These are phyloP conservation scores for Echria macrotheca DNA, from an alignment of 495 filamentous ascomycete genomes.

Conservation along the genomic window DNA sequence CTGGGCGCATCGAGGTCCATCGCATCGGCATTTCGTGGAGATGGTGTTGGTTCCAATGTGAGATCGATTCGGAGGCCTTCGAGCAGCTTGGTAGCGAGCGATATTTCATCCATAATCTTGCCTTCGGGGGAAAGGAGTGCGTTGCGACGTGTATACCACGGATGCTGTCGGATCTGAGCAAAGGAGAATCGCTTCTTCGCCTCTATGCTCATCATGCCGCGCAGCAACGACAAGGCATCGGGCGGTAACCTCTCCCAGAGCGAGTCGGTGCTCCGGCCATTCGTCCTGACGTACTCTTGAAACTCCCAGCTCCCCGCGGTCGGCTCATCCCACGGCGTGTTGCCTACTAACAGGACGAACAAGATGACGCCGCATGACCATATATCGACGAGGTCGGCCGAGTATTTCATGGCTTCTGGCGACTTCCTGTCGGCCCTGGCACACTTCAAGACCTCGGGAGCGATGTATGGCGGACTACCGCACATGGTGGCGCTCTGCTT, in stretches of 20 bases:
- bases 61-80: slow-evolving; percentile 91
- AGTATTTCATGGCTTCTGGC: slow-evolving; percentile 61
- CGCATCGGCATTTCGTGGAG: slow-evolving; percentile 40
- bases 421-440: slow-evolving; percentile 39
- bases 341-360: slow-evolving; percentile 90
- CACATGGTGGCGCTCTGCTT: slow-evolving; percentile 84
- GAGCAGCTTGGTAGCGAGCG: slow-evolving; percentile 87
- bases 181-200: slow-evolving; percentile 73
- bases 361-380: slow-evolving; percentile 97
- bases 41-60: slow-evolving; percentile 55
- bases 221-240: slow-evolving; percentile 77
- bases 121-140: slow-evolving; percentile 67
- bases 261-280: slow-evolving; percentile 74
- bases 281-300: slow-evolving; percentile 73
- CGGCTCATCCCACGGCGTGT: slow-evolving; percentile 97
- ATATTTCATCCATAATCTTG: slow-evolving; percentile 70
- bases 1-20: slow-evolving; percentile 55
- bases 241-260: slow-evolving; percentile 77
- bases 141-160: slow-evolving; percentile 89
- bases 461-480: slow-evolving; percentile 95
- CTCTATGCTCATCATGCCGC: slow-evolving; percentile 89
- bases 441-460: slow-evolving; percentile 76
- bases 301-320: slow-evolving; percentile 75
- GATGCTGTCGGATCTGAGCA: slow-evolving; percentile 82
- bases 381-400: slow-evolving; percentile 80